Conservation (phyloP, 2,329 filamentous ascomycete species). For the Stagonosporopsis vannaccii region DNA sequence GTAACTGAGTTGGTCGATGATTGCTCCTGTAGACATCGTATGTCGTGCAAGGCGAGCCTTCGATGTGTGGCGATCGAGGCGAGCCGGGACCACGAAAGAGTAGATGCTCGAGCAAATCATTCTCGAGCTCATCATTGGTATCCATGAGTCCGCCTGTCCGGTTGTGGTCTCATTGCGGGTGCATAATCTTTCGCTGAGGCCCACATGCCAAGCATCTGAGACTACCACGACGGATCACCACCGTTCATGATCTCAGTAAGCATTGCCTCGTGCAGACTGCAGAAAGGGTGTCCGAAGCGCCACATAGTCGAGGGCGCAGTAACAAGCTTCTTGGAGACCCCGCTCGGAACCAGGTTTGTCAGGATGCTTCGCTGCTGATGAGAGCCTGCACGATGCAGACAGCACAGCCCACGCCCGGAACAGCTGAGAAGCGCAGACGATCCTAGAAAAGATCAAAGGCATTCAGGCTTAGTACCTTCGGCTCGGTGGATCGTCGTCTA, state of each 20-base stretch:
- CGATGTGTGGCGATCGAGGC: background rate
- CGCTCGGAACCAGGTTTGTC: slow-evolving; percentile 30
- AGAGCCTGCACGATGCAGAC: slow-evolving; percentile 31
- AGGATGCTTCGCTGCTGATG: slow-evolving; percentile 31
- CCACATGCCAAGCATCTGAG: slow-evolving; percentile 14
- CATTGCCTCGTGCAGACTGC: slow-evolving; percentile 11
- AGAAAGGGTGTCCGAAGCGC: slow-evolving; percentile 6
- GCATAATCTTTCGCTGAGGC: slow-evolving; percentile 9
- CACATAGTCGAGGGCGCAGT: slow-evolving; percentile 11
- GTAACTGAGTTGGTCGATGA: slow-evolving; percentile 1
- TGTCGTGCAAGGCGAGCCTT: background rate
- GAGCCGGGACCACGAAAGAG: background rate
- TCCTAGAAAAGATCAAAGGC: slow-evolving; percentile 19
- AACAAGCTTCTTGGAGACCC: slow-evolving; percentile 27
- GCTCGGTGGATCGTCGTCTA: slow-evolving; percentile 30
- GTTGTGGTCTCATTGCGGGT: slow-evolving; percentile 3
- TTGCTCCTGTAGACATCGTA: background rate
- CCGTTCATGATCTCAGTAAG: slow-evolving; percentile 20
- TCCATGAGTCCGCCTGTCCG: background rate
- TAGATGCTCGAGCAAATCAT: background rate
- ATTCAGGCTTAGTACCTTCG: slow-evolving; percentile 30
- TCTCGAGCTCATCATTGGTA: background rate
- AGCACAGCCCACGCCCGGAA: slow-evolving; percentile 27
- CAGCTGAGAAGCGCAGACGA: slow-evolving; percentile 27
- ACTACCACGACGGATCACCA: slow-evolving; percentile 11